Evolutionary conservation across 805 yeast species (phyloP).

Genomic region (Yamadazyma phyllophila): DNA sequence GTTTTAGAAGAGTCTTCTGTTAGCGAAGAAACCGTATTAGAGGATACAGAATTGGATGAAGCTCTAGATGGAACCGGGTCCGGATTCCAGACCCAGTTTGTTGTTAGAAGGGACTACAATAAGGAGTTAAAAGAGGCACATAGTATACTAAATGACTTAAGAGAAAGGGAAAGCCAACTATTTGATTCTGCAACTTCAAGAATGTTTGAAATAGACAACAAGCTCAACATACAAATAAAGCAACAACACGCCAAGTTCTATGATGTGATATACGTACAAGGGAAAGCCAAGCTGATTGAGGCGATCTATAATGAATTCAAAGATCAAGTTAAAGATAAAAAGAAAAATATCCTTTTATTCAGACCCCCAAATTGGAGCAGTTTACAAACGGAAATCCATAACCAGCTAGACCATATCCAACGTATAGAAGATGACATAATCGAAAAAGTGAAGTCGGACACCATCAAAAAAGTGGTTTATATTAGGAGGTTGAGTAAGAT

Average conservation of each 20-base stretch:
- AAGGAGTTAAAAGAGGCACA: slow-evolving; percentile 33
- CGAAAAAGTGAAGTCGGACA: slow-evolving; percentile 43
- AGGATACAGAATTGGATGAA: neutral
- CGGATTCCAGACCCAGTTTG: slow-evolving; percentile 9
- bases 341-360: slow-evolving; percentile 45
- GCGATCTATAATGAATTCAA: slow-evolving; percentile 17
- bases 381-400: slow-evolving; percentile 49
- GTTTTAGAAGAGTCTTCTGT: slow-evolving; percentile 2
- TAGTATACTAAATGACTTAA: slow-evolving; percentile 24
- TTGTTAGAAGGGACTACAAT: slow-evolving; percentile 36
- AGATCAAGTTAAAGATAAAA: slow-evolving; percentile 28
- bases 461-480: slow-evolving; percentile 42
- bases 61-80: neutral
- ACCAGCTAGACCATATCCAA: slow-evolving; percentile 46
- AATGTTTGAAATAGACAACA: slow-evolving; percentile 27
- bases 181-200: slow-evolving; percentile 20
- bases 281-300: slow-evolving; percentile 31
- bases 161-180: slow-evolving; percentile 22
- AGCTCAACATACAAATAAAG: slow-evolving; percentile 25
- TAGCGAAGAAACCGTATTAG: neutral
- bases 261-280: slow-evolving; percentile 50
- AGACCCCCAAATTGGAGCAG: slow-evolving; percentile 51
- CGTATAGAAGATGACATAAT: slow-evolving; percentile 56
- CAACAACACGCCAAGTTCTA: slow-evolving; percentile 28
- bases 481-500: slow-evolving; percentile 51